Conservation (phyloP, 2,329 filamentous ascomycete genomes). For the Thielaviopsis populi region DNA sequence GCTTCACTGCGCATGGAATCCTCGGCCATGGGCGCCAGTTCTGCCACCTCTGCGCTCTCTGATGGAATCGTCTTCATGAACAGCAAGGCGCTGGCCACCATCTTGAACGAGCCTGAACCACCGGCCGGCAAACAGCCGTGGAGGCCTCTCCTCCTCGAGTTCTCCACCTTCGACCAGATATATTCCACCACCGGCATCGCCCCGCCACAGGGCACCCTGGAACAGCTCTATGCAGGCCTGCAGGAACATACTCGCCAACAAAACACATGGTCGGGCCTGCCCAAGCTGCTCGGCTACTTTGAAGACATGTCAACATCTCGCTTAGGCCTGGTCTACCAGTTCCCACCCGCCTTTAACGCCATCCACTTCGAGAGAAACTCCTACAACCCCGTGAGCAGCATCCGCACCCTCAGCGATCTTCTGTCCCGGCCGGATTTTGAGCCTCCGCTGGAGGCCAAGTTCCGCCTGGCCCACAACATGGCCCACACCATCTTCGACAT, state of each 20-base stretch:
- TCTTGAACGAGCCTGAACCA: conserved; percentile 4
- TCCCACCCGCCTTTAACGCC: conserved; percentile 44
- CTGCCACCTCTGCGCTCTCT: neutral
- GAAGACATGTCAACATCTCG: conserved; percentile 57
- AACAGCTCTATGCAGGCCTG: conserved; percentile 44
- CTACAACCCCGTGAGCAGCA: conserved; percentile 37
- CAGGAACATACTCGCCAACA: conserved; percentile 26
- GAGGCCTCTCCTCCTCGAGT: conserved; percentile 51
- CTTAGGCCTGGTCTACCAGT: conserved; percentile 59
- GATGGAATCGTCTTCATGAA: conserved; percentile 28
- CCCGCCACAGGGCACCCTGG: conserved; percentile 49
- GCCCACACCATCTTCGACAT: conserved; percentile 59
- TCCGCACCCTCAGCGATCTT: conserved; percentile 41
- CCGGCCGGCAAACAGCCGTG: neutral
- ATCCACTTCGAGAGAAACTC: conserved; percentile 2
- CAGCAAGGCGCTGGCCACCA: conserved; percentile 26
- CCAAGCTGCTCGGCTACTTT: conserved; percentile 52
- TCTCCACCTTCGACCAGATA: conserved; percentile 48
- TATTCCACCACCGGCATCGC: conserved; percentile 47
- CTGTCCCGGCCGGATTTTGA: conserved; percentile 39
- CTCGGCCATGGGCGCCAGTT: conserved; percentile 2
- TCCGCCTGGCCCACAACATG: conserved; percentile 57
- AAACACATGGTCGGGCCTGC: conserved; percentile 44
- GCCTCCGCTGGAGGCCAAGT: conserved; percentile 60
- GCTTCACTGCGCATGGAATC: conserved; percentile 7